Percentiles rank a stretch among this genome's conserved stretches.
phyloP scores from a whole-genome alignment of 2,329 filamentous ascomycete genomes.

The Aspergillus oerlinghausenensis region DNA sequence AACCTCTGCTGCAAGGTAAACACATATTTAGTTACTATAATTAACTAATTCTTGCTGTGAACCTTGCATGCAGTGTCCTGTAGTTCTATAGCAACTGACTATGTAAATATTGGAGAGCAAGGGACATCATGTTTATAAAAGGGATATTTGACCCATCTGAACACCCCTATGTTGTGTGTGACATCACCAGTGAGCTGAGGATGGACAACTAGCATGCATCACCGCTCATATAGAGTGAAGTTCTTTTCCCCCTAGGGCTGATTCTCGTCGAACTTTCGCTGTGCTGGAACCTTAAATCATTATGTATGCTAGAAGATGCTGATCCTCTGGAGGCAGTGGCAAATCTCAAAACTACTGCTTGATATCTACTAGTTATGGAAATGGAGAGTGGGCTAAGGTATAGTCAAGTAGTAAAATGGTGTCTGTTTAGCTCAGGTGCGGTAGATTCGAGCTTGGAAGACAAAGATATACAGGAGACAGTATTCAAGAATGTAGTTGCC shows the following conservation, averaged over 20 bases:
- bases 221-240: slow-evolving; percentile 6
- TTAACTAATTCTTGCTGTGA: slow-evolving; percentile 9
- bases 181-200: neutral
- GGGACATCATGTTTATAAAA: slow-evolving; percentile 13
- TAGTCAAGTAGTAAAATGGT: no score
- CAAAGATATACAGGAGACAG: no score
- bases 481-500: no score
- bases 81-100: slow-evolving; percentile 20
- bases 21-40: slow-evolving; percentile 1
- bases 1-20: neutral
- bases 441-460: no score
- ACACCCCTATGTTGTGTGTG: slow-evolving; percentile 5
- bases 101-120: slow-evolving; percentile 8
- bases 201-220: neutral
- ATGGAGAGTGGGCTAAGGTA: no score
- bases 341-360: no score
- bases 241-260: slow-evolving; percentile 11
- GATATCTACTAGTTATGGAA: no score
- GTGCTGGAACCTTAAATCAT: neutral
- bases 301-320: no score
- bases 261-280: slow-evolving; percentile 10
- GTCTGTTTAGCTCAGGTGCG: no score
- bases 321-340: no score
- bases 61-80: slow-evolving; percentile 16
- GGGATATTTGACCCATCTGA: neutral